A percentile compares a stretch with the other conserved stretches of the same genome.
phyloP scores from a whole-genome alignment of 352 stramenopile genomes.

The Phytophthora megakarya region DNA sequence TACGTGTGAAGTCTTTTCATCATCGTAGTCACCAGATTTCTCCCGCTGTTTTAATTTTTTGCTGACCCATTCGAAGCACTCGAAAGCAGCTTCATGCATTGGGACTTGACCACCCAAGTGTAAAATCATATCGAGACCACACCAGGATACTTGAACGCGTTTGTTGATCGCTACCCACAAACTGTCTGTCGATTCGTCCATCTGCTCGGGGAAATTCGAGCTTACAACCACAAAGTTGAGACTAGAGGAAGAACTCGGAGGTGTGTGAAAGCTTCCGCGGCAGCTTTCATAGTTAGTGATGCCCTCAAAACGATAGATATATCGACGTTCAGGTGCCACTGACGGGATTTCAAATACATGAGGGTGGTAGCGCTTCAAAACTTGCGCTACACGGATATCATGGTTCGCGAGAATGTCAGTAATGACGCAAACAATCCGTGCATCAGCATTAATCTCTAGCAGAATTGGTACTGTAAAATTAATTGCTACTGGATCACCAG shows the following conservation, averaged over 20 bases:
- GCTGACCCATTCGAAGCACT: conserved; percentile 65
- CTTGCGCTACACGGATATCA: conserved; percentile 42
- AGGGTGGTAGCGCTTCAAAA: conserved; percentile 41
- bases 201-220: conserved; percentile 69
- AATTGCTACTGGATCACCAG: conserved; percentile 16
- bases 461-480: conserved; percentile 54
- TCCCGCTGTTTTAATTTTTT: conserved; percentile 32
- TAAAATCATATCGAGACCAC: conserved; percentile 69
- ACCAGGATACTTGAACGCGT: conserved; percentile 61
- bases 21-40: not conserved
- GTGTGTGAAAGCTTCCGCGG: conserved; percentile 70
- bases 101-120: conserved; percentile 78
- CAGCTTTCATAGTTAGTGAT: conserved; percentile 57
- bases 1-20: conserved; percentile 10
- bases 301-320: conserved; percentile 75
- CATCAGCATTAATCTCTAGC: conserved; percentile 64
- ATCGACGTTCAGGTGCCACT: conserved; percentile 59
- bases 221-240: conserved; percentile 71
- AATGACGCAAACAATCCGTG: conserved; percentile 60
- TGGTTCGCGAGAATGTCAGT: conserved; percentile 65
- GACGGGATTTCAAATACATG: conserved; percentile 53
- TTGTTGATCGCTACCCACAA: conserved; percentile 61
- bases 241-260: conserved; percentile 15
- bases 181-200: conserved; percentile 59
- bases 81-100: conserved; percentile 66